phyloP scores from a whole-genome alignment of 2,329 filamentous ascomycete genomes.

The Emergomyces pasteurianus region DNA sequence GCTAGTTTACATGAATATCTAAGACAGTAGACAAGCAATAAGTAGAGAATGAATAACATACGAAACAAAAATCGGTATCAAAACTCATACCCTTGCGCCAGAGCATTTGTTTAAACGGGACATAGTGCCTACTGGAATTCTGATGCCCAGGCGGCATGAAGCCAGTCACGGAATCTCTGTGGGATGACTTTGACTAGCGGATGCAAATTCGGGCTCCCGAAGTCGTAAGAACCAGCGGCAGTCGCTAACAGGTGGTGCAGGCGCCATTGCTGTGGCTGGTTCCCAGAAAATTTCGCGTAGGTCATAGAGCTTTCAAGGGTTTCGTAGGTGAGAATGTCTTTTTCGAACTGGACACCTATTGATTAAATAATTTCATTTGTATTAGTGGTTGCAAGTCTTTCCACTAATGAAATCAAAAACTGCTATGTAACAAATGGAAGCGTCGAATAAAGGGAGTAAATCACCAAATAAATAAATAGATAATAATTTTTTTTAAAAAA shows the following conservation, averaged over 20 bases:
- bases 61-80: background rate
- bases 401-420: background rate
- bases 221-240: conserved; percentile 55
- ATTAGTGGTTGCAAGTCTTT: background rate
- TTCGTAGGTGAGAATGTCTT: conserved; percentile 14
- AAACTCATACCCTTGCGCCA: background rate
- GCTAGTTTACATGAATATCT: background rate
- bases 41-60: background rate
- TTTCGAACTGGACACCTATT: conserved; percentile 16
- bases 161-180: conserved; percentile 43
- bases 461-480: no score
- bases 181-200: conserved; percentile 37
- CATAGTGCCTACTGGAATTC: no score
- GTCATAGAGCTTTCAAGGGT: conserved; percentile 16
- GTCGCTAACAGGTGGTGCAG: conserved; percentile 55
- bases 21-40: background rate
- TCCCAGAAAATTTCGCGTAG: conserved; percentile 21
- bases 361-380: background rate
- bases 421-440: conserved; percentile 7
- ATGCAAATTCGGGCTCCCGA: conserved; percentile 50
- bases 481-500: no score
- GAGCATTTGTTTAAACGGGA: background rate
- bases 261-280: conserved; percentile 26
- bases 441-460: background rate
- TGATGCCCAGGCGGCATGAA: conserved; percentile 36